Conservation (phyloP, 1,284 basidiomycete genomes). For the Heimioporus retisporus region DNA sequence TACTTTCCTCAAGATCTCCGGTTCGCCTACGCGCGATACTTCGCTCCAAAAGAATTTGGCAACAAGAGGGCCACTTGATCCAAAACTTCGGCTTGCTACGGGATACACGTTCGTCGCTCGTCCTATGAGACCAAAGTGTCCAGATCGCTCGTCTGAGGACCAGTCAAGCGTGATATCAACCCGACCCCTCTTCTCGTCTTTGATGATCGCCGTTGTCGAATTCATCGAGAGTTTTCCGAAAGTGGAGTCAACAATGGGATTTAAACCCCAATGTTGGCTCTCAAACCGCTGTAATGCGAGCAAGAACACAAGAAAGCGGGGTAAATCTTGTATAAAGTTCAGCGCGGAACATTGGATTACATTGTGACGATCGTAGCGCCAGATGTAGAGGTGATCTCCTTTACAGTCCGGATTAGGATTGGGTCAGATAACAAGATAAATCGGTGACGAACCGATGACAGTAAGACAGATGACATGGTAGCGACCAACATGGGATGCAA, state of each 20-base stretch:
- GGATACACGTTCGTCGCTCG: constrained; percentile 25
- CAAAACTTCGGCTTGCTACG: not conserved
- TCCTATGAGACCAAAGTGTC: constrained; percentile 18
- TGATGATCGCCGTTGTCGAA: not conserved
- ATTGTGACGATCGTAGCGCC: constrained; percentile 12
- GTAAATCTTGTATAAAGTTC: constrained; percentile 38
- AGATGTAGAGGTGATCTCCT: constrained; percentile 9
- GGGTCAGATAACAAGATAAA: not conserved
- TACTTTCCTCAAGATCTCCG: constrained; percentile 25
- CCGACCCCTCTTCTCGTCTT: not conserved
- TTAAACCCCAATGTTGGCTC: constrained; percentile 40
- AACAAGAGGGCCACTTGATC: constrained; percentile 10
- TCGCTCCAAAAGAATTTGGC: constrained; percentile 28
- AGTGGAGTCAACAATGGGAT: constrained; percentile 7
- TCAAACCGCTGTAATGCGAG: constrained; percentile 42
- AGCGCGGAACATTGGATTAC: constrained; percentile 9
- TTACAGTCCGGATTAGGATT: not conserved
- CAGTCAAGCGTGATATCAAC: constrained; percentile 7
- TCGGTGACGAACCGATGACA: not conserved
- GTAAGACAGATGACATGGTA: constrained; percentile 1
- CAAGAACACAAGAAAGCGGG: constrained; percentile 30
- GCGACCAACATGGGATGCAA: not conserved
- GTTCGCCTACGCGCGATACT: constrained; percentile 19
- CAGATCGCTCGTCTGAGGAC: not conserved
- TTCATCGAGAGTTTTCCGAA: not conserved